A percentile compares a stretch with the other conserved stretches of the same genome.
Evolutionary conservation across 176 grass and related monocot species (phyloP).

Genomic region (Carex myosuroides): DNA sequence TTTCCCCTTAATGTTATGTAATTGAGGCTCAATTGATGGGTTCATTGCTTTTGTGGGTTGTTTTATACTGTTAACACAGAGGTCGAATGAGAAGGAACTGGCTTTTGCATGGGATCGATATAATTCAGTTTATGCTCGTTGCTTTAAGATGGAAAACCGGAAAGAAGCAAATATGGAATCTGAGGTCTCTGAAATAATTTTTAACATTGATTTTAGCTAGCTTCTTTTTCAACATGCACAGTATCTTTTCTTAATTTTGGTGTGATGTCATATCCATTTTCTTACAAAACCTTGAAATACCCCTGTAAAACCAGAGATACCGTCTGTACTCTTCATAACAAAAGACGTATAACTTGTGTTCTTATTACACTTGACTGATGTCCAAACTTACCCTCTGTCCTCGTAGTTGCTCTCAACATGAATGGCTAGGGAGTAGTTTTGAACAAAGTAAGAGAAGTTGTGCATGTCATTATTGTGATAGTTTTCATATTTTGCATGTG

Average conservation of each 20-base stretch:
- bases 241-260: neutral
- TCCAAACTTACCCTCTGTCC: neutral
- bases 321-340: neutral
- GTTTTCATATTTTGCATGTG: neutral
- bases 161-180: constrained; percentile 59
- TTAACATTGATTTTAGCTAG: neutral
- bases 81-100: constrained; percentile 63
- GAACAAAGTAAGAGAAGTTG: neutral
- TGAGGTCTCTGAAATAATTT: constrained; percentile 40
- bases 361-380: neutral
- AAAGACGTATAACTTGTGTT: neutral
- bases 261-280: neutral
- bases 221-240: neutral
- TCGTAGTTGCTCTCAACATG: neutral
- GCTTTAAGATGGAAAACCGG: constrained; percentile 68
- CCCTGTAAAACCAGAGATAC: neutral
- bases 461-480: neutral
- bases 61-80: constrained; percentile 37
- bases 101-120: constrained; percentile 61
- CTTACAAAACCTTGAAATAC: neutral
- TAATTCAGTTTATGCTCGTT: constrained; percentile 44
- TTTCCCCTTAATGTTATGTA: neutral
- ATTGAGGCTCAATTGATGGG: neutral
- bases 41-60: neutral
- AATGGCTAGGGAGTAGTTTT: neutral